Base-by-base conservation (phyloP, 441 rosid species). In the Kokia cookei region DNA sequence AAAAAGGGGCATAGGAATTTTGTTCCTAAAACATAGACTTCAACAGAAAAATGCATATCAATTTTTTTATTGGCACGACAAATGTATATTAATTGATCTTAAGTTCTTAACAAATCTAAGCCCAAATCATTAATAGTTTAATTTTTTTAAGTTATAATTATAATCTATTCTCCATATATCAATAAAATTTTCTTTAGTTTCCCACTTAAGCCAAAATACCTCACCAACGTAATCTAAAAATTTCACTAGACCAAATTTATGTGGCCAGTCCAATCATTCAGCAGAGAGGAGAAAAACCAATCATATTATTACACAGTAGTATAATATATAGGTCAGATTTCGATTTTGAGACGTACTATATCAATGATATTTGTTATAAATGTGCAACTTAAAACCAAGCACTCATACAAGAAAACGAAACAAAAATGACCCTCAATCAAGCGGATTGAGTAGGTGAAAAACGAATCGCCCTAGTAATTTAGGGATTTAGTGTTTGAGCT, bases 371-470 rank as follows among this genome's bases (percentile, higher is more conserved):
- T 14, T 22, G 5, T 68, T 50, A 5, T 50, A 19, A 50, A 53
- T 69, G 12, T 69, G 19, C 11, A 12, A 69, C 11, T 69, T n/a
- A 17, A 19, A 35, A 29, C 14, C 35, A 17, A 65, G 11, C 14
- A 35, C 61, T 4, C 15, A 0, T 32, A 9, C 15, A 53, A 37
- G 19, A 51, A 32, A 29, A 42, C 15, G 32, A 47, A 48, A 68
- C 17, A 50, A 69, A 69, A 69, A 32, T 29, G 58, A 68, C 15
- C 48, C 68, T 73, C 67, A 73, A 61, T 61, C 57, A 4, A 55
- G 67, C 43, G 59, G 65, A 72, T n/a, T 45, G 75, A 60, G 57
- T 27, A 7, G 50, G 14, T 22, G 22, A 70, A 51, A 54, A 19
- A 37, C 40, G 50, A 69, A 54, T 4, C 50, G 13, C 50, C 13